These are phyloP conservation scores for Mimosa bimucronata DNA, from an alignment of 306 rosid species.

Conservation along the genomic window DNA sequence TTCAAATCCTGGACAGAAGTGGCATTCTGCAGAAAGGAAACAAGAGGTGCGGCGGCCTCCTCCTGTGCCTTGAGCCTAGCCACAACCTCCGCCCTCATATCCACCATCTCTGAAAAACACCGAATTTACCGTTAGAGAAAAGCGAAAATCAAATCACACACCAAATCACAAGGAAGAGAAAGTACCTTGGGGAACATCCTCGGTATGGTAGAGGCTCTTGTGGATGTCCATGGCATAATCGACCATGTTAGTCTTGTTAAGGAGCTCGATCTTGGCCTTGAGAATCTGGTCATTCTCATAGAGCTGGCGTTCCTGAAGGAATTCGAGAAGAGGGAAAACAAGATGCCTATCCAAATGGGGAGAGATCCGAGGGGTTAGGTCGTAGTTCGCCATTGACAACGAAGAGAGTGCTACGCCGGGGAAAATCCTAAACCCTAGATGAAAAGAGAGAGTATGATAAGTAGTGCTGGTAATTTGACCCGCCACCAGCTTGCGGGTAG, in stretches of 20 bases:
- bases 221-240: constrained; percentile 96
- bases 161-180: not conserved
- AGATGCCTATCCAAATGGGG: constrained; percentile 85
- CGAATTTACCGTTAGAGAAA: not conserved
- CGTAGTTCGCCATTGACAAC: constrained; percentile 72
- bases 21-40: constrained; percentile 71
- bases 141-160: not conserved
- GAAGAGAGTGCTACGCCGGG: not conserved
- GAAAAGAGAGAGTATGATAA: too few relatives aligned
- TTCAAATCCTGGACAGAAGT: constrained; percentile 85
- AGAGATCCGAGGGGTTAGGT: constrained; percentile 82
- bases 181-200: constrained; percentile 71
- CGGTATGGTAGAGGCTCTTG: constrained; percentile 84
- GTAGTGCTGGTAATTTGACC: too few relatives aligned
- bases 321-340: constrained; percentile 86
- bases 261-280: constrained; percentile 85
- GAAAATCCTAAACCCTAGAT: not conserved
- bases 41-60: constrained; percentile 92
- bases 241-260: constrained; percentile 93
- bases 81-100: constrained; percentile 10
- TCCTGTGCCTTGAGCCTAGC: constrained; percentile 27
- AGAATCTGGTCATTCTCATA: constrained; percentile 81
- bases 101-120: constrained; percentile 19
- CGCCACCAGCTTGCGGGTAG: too few relatives aligned
- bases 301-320: constrained; percentile 78